Evolutionary conservation across 768 basidiomycete genomes (phyloP).

Genomic region (Suillus weaverae): DNA sequence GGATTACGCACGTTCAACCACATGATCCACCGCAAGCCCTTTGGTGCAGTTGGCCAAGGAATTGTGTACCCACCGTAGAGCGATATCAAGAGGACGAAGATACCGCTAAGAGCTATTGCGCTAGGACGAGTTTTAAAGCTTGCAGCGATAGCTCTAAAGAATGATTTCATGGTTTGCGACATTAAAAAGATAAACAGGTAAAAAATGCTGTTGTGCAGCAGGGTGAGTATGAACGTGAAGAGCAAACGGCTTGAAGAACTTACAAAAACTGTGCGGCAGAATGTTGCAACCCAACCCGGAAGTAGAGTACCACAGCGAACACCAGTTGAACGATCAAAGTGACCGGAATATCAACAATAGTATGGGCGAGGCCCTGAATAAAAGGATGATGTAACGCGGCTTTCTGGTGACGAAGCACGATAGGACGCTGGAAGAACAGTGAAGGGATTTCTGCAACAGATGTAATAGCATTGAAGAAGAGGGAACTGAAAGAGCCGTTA

Average conservation of each 20-base stretch:
- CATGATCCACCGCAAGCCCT: conserved; percentile 66
- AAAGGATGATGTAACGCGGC: conserved; percentile 54
- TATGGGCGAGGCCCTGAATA: conserved; percentile 45
- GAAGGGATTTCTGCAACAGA: conserved; percentile 59
- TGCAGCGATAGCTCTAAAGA: conserved; percentile 71
- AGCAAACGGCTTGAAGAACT: conserved; percentile 23
- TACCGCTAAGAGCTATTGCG: conserved; percentile 59
- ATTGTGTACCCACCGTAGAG: conserved; percentile 34
- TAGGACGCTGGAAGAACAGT: conserved; percentile 45
- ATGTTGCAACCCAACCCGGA: conserved; percentile 56
- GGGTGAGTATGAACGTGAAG: neutral
- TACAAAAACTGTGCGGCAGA: conserved; percentile 66
- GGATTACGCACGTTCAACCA: conserved; percentile 51
- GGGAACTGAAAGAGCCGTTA: conserved; percentile 37
- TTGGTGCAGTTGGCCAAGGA: conserved; percentile 63
- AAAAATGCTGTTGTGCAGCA: conserved; percentile 44
- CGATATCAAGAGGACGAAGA: conserved; percentile 53
- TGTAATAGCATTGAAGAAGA: conserved; percentile 58
- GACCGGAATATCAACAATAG: conserved; percentile 47
- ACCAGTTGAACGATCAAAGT: conserved; percentile 36
- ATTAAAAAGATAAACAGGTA: conserved; percentile 58
- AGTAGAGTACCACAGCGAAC: conserved; percentile 52
- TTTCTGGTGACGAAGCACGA: conserved; percentile 42
- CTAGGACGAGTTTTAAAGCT: conserved; percentile 56
- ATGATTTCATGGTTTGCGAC: conserved; percentile 68